Percentiles rank a stretch among this genome's conserved stretches.
These are phyloP conservation scores for Limtongia smithiae DNA, from an alignment of 805 yeast species.

Conservation along the genomic window DNA sequence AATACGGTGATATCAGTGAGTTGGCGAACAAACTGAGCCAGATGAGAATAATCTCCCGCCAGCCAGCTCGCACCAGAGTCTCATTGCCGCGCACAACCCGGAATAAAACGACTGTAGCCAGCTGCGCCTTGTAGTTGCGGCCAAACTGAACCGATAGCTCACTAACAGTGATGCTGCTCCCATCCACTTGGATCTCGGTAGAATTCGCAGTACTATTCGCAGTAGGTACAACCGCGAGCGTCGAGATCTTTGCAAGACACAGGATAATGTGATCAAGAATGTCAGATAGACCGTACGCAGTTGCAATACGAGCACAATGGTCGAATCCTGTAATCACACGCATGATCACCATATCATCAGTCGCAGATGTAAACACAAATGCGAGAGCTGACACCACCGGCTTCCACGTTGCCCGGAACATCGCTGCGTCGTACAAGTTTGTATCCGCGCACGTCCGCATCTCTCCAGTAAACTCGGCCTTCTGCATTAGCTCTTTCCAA, in stretches of 20 bases:
- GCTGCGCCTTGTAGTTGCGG: constrained; percentile 83
- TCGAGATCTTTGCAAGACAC: constrained; percentile 63
- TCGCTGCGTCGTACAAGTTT: constrained; percentile 60
- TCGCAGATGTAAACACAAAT: constrained; percentile 77
- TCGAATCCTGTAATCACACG: constrained; percentile 85
- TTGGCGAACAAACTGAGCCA: constrained; percentile 66
- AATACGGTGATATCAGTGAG: constrained; percentile 52
- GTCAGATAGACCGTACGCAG: constrained; percentile 53
- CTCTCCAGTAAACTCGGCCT: constrained; percentile 29
- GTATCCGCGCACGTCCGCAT: constrained; percentile 22
- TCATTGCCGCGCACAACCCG: constrained; percentile 63
- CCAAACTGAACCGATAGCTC: constrained; percentile 83
- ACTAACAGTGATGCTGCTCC: constrained; percentile 63
- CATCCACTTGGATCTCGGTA: constrained; percentile 48
- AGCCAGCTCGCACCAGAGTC: constrained; percentile 48
- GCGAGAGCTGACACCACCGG: constrained; percentile 69
- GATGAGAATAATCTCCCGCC: constrained; percentile 60
- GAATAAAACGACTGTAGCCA: constrained; percentile 81
- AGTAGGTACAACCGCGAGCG: constrained; percentile 47
- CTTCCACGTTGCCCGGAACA: constrained; percentile 63
- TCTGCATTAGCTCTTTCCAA: constrained; percentile 39
- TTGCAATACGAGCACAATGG: constrained; percentile 74
- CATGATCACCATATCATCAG: constrained; percentile 84
- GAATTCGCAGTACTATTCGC: constrained; percentile 29
- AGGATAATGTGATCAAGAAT: constrained; percentile 66